phyloP scores from a whole-genome alignment of 2,329 filamentous ascomycete species.

The Colletotrichum incanum region DNA sequence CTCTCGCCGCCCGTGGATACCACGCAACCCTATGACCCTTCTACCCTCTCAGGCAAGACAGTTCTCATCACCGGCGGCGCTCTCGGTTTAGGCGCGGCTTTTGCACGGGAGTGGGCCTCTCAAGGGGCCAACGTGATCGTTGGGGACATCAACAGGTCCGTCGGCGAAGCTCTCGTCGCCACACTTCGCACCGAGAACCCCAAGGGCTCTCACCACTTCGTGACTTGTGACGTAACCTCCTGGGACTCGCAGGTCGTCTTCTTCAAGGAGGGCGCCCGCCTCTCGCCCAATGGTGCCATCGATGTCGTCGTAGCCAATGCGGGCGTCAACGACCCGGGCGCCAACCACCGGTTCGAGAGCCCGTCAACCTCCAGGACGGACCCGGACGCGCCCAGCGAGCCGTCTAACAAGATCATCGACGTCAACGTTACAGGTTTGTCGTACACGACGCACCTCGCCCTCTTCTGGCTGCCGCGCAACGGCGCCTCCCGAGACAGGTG shows the following conservation, averaged over 20 bases:
- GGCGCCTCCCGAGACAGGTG: slow-evolving; percentile 65
- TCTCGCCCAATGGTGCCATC: slow-evolving; percentile 70
- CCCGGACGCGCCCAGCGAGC: slow-evolving; percentile 57
- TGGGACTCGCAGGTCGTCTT: slow-evolving; percentile 76
- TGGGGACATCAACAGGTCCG: slow-evolving; percentile 72
- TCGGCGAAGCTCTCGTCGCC: slow-evolving; percentile 69
- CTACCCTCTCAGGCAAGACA: slow-evolving; percentile 67
- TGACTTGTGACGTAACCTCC: slow-evolving; percentile 75
- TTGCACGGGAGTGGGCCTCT: slow-evolving; percentile 68
- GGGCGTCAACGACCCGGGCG: slow-evolving; percentile 64
- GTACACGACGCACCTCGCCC: slow-evolving; percentile 76
- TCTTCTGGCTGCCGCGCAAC: slow-evolving; percentile 71
- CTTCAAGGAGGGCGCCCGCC: slow-evolving; percentile 71
- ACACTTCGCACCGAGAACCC: slow-evolving; percentile 60
- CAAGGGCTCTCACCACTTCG: slow-evolving; percentile 60
- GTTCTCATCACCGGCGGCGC: slow-evolving; percentile 77
- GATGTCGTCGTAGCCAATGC: slow-evolving; percentile 79
- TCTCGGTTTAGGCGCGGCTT: slow-evolving; percentile 71
- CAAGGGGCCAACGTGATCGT: slow-evolving; percentile 74
- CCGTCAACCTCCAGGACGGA: slow-evolving; percentile 61
- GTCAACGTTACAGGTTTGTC: slow-evolving; percentile 76
- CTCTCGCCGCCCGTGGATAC: slow-evolving; percentile 63
- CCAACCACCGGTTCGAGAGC: slow-evolving; percentile 60
- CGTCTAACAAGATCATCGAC: slow-evolving; percentile 68
- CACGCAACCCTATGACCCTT: slow-evolving; percentile 59